A percentile compares a stretch with the other conserved stretches of the same genome.
phyloP scores from a whole-genome alignment of 1,284 basidiomycete species.

The Ceratobasidium sp. region DNA sequence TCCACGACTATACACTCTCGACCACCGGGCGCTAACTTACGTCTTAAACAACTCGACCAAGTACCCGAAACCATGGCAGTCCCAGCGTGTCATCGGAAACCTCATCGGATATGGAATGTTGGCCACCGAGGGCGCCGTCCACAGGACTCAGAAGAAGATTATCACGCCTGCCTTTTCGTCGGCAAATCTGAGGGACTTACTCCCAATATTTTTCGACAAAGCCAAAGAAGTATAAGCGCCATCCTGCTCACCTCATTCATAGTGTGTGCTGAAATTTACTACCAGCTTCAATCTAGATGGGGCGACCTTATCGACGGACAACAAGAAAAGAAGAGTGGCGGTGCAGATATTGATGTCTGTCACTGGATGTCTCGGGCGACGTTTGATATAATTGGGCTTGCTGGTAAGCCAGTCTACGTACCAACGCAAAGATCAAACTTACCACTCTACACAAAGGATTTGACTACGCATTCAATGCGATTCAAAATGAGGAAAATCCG shows the following conservation, averaged over 20 bases:
- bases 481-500: conserved; percentile 74
- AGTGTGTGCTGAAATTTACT: background rate
- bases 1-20: conserved; percentile 73
- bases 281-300: conserved; percentile 44
- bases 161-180: conserved; percentile 77
- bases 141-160: conserved; percentile 61
- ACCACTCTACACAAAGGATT: conserved; percentile 61
- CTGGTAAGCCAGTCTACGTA: conserved; percentile 55
- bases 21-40: conserved; percentile 71
- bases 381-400: conserved; percentile 80
- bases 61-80: conserved; percentile 83
- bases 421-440: background rate
- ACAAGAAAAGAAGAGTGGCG: conserved; percentile 19
- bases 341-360: conserved; percentile 63
- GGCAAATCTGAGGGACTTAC: conserved; percentile 70
- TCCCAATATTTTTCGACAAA: conserved; percentile 73
- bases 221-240: conserved; percentile 63
- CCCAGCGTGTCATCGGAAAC: conserved; percentile 69
- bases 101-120: conserved; percentile 67
- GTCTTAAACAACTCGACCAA: conserved; percentile 69
- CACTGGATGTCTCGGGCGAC: conserved; percentile 77
- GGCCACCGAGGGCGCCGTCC: conserved; percentile 25
- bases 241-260: conserved; percentile 44
- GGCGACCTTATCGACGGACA: conserved; percentile 25
- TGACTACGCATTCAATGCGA: conserved; percentile 78